These are phyloP conservation scores for Chrysanthemum makinoi DNA, from an alignment of 129 eudicot species.

Conservation along the genomic window DNA sequence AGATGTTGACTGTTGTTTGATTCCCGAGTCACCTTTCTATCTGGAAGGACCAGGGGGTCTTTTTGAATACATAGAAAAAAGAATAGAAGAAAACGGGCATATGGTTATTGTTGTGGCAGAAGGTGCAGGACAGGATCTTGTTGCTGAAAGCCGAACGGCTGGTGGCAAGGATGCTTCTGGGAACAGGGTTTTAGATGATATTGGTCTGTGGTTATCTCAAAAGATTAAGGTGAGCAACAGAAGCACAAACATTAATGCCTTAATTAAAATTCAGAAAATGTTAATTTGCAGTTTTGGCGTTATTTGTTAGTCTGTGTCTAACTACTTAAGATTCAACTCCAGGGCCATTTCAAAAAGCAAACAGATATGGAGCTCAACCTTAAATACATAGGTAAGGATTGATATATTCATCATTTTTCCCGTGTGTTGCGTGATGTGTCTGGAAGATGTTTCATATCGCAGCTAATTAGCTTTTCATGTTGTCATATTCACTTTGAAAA, in stretches of 20 bases:
- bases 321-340: constrained; percentile 10
- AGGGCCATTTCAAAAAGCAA: constrained; percentile 70
- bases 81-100: constrained; percentile 81
- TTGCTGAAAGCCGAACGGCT: constrained; percentile 43
- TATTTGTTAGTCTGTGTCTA: neutral
- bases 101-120: constrained; percentile 98
- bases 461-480: neutral
- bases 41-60: constrained; percentile 96
- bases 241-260: constrained; percentile 15
- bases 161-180: constrained; percentile 69
- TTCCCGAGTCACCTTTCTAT: constrained; percentile 97
- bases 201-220: constrained; percentile 89
- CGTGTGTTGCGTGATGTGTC: too few species aligned
- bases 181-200: constrained; percentile 68
- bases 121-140: constrained; percentile 93
- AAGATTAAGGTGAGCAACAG: constrained; percentile 58
- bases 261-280: neutral
- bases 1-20: constrained; percentile 95
- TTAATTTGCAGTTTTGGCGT: constrained; percentile 7
- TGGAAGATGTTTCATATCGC: too few species aligned
- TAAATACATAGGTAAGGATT: constrained; percentile 75
- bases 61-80: constrained; percentile 70
- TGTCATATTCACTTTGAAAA: neutral
- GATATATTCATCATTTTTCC: neutral
- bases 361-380: constrained; percentile 65